Conservation (phyloP, 2,329 filamentous ascomycete species). For the Colletotrichum tofieldiae region DNA sequence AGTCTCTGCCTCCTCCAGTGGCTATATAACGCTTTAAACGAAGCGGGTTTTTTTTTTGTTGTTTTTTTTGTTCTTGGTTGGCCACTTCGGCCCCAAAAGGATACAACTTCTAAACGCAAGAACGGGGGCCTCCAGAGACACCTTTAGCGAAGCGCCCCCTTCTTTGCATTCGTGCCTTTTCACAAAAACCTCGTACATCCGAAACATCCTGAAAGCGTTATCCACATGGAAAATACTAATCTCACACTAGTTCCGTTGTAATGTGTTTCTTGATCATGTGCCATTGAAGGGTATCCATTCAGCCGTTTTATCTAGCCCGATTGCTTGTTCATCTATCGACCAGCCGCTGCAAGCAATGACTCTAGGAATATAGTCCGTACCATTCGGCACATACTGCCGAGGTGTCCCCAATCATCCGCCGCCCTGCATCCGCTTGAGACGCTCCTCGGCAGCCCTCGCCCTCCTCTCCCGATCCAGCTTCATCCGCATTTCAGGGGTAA, state of each 20-base stretch:
- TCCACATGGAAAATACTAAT: too few relatives aligned
- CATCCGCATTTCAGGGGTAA: slow-evolving; percentile 90
- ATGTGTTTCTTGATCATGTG: not conserved
- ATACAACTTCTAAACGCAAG: too few relatives aligned
- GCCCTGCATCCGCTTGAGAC: slow-evolving; percentile 79
- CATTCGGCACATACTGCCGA: not conserved
- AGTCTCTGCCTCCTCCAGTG: too few relatives aligned
- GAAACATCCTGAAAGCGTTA: not conserved
- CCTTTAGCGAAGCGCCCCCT: not conserved
- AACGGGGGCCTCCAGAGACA: too few relatives aligned
- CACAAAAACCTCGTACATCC: too few relatives aligned
- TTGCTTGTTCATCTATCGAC: not conserved
- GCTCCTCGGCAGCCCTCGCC: slow-evolving; percentile 92
- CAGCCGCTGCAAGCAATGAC: not conserved
- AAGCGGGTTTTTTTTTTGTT: too few relatives aligned
- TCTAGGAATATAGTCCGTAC: not conserved
- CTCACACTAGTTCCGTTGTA: not conserved
- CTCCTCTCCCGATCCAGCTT: slow-evolving; percentile 89
- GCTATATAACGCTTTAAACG: too few relatives aligned
- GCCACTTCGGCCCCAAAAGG: too few relatives aligned
- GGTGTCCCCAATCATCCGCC: slow-evolving; percentile 45
- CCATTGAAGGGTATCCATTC: not conserved
- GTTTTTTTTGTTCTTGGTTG: too few relatives aligned
- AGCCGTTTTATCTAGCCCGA: not conserved
- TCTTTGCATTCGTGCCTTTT: not conserved